Conservation (phyloP, 345 rosid species). For the Citrus reticulata region DNA sequence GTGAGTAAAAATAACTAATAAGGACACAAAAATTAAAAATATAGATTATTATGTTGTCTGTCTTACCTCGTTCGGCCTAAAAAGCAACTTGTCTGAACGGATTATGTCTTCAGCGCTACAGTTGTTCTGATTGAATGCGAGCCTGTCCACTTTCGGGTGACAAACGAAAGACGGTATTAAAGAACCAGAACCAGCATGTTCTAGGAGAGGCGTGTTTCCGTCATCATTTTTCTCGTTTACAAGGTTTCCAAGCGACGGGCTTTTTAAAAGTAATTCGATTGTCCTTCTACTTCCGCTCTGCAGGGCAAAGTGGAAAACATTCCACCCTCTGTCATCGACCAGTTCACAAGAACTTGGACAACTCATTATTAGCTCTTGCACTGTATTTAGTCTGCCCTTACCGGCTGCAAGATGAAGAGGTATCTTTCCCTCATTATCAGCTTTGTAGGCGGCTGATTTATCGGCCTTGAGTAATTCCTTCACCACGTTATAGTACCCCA, state of each 20-base stretch:
- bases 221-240: not conserved
- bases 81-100: not conserved
- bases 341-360: conserved; percentile 8
- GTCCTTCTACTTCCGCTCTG: not conserved
- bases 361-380: not conserved
- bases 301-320: conserved; percentile 5
- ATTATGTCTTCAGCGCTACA: not conserved
- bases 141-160: not conserved
- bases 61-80: accelerated
- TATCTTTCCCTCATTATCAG: not conserved
- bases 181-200: not conserved
- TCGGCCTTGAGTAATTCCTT: not conserved
- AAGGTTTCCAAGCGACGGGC: not conserved
- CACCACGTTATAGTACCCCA: not conserved
- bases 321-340: not conserved
- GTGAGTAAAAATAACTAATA: too few species aligned
- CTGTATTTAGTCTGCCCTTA: not conserved
- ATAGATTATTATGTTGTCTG: too few species aligned
- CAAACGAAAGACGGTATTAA: not conserved
- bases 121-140: not conserved
- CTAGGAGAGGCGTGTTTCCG: not conserved
- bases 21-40: too few species aligned
- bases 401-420: not conserved
- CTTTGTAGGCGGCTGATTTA: not conserved
- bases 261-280: not conserved